Evolutionary conservation across 2,329 filamentous ascomycete species (phyloP), one percentile per base, ranked within the genome.

Genomic region (Lachnellula cervina): DNA sequence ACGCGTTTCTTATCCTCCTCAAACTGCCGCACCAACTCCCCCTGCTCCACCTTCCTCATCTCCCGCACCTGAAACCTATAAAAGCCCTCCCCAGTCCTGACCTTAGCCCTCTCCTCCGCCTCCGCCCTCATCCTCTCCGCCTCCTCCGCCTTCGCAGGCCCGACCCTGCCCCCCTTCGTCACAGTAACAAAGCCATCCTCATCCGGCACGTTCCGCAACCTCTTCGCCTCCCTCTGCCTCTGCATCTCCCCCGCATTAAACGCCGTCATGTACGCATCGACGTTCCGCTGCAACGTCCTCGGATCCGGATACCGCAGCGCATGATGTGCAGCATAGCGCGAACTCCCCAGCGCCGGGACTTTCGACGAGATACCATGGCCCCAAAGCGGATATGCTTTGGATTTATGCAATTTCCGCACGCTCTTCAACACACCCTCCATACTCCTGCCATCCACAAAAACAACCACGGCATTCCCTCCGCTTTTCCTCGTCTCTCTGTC

Each of bases 181-280:
- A 99, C 94, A 3, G 92, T 97, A 49, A 97, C 81, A 70, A 99
- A 99, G 2, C 94, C 94, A 71, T 99, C 94, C 68, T 90, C 92
- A 71, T 99, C 94, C 0, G 93, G 90, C 66, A 90, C 86, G 63
- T 88, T 87, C 58, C 89, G 84, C 59, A 87, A 76, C 54, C 81
- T 76, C 73, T 82, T 84, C 69, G 74, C 87, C 68, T 77, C 79
- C 74, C 76, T 85, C 62, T 68, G 80, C 64, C 77, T 86, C 72
- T 77, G 86, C 73, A 71, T 83, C 77, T 81, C 88, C 74, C 77
- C 89, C 74, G 68, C 81, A 74, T 79, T 88, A 75, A 91, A 97
- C n/a, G 84, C 78, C 21, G 82, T 80, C 80, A 97, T 96, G 76
- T 91, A 97, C 37, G 86, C 83, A 68, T 97, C 91, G 23, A 96